Evolutionary conservation across 2,329 filamentous ascomycete genomes (phyloP).

Genomic region (Colletotrichum sp.): DNA sequence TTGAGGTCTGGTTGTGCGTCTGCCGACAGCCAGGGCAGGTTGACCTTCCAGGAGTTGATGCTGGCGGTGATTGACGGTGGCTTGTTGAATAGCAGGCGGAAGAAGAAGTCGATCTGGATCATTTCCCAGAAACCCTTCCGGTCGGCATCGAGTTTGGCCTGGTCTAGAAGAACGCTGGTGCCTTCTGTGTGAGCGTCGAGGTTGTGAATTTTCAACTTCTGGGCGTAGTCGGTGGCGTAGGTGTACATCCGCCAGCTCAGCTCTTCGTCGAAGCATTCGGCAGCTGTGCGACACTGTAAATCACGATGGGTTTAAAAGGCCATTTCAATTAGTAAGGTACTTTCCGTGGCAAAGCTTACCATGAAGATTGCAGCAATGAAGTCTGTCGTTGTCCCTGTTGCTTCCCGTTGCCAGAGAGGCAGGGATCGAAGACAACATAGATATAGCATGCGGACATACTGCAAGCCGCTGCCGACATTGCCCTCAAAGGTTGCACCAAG

Average conservation of each 20-base stretch:
- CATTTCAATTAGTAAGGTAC: fast-evolving
- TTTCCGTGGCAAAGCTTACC: conserved; percentile 10
- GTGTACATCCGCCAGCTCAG: conserved; percentile 34
- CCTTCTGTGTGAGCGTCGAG: conserved; percentile 25
- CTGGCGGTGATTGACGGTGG: conserved; percentile 29
- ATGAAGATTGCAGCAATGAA: conserved; percentile 32
- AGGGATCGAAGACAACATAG: conserved; percentile 31
- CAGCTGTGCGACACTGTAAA: conserved; percentile 28
- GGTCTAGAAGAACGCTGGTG: background rate
- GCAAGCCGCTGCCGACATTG: background rate
- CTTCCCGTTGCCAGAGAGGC: conserved; percentile 32
- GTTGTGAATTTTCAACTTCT: conserved; percentile 32
- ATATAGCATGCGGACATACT: conserved; percentile 19
- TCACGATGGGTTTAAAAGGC: fast-evolving
- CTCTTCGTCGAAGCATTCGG: conserved; percentile 35
- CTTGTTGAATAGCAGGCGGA: conserved; percentile 31
- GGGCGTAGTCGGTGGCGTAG: conserved; percentile 32
- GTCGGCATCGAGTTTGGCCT: conserved; percentile 23
- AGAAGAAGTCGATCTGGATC: conserved; percentile 34
- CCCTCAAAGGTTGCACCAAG: background rate
- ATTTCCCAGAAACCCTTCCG: conserved; percentile 35
- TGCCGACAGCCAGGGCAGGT: conserved; percentile 32
- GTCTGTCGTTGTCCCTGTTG: conserved; percentile 32
- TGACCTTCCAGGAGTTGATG: conserved; percentile 30
- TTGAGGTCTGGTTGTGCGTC: conserved; percentile 19